These are phyloP conservation scores for Chalciporus sphaerocephalus DNA, from an alignment of 768 basidiomycete genomes.

Conservation along the genomic window DNA sequence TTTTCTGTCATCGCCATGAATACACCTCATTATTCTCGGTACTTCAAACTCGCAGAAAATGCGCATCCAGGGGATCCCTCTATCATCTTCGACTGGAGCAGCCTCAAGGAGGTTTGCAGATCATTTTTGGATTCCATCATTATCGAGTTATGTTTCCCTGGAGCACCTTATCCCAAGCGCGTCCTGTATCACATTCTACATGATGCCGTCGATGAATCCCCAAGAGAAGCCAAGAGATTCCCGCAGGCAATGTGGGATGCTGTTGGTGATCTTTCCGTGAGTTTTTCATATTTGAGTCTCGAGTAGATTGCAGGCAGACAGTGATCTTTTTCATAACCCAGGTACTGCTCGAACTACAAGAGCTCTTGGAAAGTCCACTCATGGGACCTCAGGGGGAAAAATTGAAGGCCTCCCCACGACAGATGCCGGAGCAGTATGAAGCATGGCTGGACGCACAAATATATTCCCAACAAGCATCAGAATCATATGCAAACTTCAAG, in stretches of 20 bases:
- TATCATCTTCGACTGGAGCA: constrained; percentile 61
- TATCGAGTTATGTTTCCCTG: constrained; percentile 76
- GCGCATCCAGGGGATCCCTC: constrained; percentile 43
- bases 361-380: constrained; percentile 59
- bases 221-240: constrained; percentile 69
- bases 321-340: constrained; percentile 23
- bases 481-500: constrained; percentile 46
- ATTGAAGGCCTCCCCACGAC: constrained; percentile 47
- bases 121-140: constrained; percentile 84
- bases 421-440: constrained; percentile 59
- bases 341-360: constrained; percentile 63
- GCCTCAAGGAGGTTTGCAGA: constrained; percentile 57
- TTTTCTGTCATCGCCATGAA: constrained; percentile 69
- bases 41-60: constrained; percentile 52
- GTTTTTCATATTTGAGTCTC: constrained; percentile 39
- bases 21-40: constrained; percentile 63
- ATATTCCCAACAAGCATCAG: constrained; percentile 55
- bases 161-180: constrained; percentile 59
- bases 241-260: constrained; percentile 79
- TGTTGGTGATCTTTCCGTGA: constrained; percentile 74
- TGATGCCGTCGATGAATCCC: constrained; percentile 70
- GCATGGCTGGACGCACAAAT: constrained; percentile 67
- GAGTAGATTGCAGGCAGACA: not conserved
- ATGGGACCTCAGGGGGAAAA: constrained; percentile 49
- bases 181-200: constrained; percentile 63